phyloP scores from a whole-genome alignment of 768 basidiomycete genomes.

The Pleurotus pulmonarius region DNA sequence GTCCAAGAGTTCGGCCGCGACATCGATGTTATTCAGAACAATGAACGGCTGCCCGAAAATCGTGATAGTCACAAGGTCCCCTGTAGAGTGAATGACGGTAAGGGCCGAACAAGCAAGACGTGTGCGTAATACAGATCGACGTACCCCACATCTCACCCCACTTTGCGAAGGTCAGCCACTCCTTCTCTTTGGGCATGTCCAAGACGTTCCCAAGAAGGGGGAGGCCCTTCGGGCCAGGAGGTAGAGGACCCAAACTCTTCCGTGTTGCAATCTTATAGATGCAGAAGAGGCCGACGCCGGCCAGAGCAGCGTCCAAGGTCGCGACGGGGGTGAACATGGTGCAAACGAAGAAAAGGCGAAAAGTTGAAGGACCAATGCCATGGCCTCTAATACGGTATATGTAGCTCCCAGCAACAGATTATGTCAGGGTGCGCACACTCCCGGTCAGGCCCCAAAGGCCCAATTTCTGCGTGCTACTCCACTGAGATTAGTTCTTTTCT shows the following conservation, averaged over 20 bases:
- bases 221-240: conserved; percentile 34
- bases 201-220: conserved; percentile 34
- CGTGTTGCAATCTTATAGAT: conserved; percentile 20
- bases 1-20: conserved; percentile 47
- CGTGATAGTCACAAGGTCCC: conserved; percentile 28
- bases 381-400: neutral
- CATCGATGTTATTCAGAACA: conserved; percentile 36
- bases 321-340: neutral
- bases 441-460: too few relatives aligned
- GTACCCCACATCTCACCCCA: conserved; percentile 30
- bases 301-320: neutral
- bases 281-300: neutral
- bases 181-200: conserved; percentile 20
- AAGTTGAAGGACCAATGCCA: neutral
- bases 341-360: neutral
- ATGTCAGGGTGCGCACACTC: neutral
- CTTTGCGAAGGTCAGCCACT: conserved; percentile 26
- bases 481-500: too few relatives aligned
- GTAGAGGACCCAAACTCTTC: conserved; percentile 18
- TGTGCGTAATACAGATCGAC: neutral
- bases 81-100: conserved; percentile 13
- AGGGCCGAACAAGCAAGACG: neutral
- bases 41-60: conserved; percentile 42
- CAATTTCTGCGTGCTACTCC: too few relatives aligned
- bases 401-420: neutral